phyloP scores from a whole-genome alignment of 768 basidiomycete species.

The Rhodotorula babjevae region DNA sequence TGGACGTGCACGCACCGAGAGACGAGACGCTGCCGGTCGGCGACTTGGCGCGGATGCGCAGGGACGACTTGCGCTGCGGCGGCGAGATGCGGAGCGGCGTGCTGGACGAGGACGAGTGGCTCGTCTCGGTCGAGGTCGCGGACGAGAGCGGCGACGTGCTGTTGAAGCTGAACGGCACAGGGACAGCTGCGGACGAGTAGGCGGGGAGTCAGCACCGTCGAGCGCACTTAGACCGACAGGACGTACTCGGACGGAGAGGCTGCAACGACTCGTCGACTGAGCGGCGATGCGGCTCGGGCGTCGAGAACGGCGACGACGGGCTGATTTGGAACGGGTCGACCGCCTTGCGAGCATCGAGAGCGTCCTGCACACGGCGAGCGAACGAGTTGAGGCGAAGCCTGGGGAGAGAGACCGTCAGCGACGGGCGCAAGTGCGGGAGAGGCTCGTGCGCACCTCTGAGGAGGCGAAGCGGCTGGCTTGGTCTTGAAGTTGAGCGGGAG shows the following conservation, averaged over 20 bases:
- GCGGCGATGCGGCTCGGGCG: too few relatives aligned
- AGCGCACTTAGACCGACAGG: accelerated
- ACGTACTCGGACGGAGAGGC: not conserved
- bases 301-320: not conserved
- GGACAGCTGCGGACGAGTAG: not conserved
- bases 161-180: slow-evolving; percentile 5
- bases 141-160: not conserved
- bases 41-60: not conserved
- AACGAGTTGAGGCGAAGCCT: slow-evolving; percentile 23
- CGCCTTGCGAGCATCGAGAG: slow-evolving; percentile 8
- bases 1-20: not conserved
- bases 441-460: not conserved
- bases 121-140: not conserved
- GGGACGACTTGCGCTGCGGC: not conserved
- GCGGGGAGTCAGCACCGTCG: not conserved
- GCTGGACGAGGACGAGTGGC: not conserved
- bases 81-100: not conserved
- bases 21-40: not conserved
- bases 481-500: not conserved
- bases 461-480: not conserved
- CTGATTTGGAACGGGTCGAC: not conserved
- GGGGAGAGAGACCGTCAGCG: not conserved
- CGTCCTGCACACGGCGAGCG: slow-evolving; percentile 9
- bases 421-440: too few relatives aligned
- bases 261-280: too few relatives aligned